phyloP scores from a whole-genome alignment of 805 yeast species.

The Starmera caribaea region DNA sequence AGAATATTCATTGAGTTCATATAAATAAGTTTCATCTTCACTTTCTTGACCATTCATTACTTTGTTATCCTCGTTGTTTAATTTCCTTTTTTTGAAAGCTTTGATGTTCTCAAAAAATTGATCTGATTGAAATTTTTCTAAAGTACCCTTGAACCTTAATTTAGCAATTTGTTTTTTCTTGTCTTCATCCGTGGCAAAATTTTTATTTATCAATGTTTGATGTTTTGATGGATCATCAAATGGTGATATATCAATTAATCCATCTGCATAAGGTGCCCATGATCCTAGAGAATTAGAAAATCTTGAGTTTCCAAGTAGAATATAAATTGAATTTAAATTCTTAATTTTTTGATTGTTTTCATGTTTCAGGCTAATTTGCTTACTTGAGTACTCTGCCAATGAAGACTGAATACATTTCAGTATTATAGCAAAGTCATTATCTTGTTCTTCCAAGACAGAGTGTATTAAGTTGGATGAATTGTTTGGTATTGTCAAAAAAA shows the following conservation, averaged over 20 bases:
- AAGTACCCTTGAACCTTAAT: constrained; percentile 53
- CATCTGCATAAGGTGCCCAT: constrained; percentile 70
- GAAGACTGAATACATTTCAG: constrained; percentile 51
- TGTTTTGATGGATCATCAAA: constrained; percentile 37
- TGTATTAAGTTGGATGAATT: constrained; percentile 63
- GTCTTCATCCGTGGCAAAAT: constrained; percentile 10
- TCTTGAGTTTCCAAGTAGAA: constrained; percentile 53
- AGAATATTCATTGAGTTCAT: constrained; percentile 27
- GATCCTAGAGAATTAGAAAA: constrained; percentile 54
- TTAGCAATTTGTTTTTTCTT: constrained; percentile 35
- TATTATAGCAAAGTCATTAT: constrained; percentile 41
- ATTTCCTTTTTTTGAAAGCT: constrained; percentile 13
- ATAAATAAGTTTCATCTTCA: constrained; percentile 13
- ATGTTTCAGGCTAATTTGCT: constrained; percentile 31
- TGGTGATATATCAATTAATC: constrained; percentile 56
- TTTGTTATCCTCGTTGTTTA: constrained; percentile 13
- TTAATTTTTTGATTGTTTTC: constrained; percentile 22
- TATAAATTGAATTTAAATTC: constrained; percentile 46
- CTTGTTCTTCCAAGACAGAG: constrained; percentile 23
- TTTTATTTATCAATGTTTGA: constrained; percentile 18
- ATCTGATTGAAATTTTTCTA: constrained; percentile 24
- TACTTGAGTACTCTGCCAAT: constrained; percentile 31
- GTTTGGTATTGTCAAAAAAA: constrained; percentile 55
- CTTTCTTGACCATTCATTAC: constrained; percentile 5
- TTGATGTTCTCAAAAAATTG: constrained; percentile 30